Evolutionary conservation across 352 stramenopile species (phyloP), one percentile per base, ranked within the genome.

Genomic region (Halophytophthora polymorphica): DNA sequence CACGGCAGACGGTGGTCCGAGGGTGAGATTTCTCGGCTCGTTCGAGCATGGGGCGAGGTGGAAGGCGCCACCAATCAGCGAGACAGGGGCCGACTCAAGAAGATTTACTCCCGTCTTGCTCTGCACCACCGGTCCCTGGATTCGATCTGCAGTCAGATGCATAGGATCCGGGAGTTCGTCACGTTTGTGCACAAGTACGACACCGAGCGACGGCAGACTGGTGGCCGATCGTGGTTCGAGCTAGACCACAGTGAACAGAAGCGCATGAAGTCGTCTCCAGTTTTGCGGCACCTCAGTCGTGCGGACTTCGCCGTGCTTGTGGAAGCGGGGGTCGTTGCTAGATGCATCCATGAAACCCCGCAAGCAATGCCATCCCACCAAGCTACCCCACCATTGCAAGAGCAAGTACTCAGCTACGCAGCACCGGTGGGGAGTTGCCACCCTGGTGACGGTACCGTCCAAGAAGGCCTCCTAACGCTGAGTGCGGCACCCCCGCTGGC

Each of bases 1-100:
- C 11, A 10, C 33, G 13, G 11, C 33, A 38, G 3, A 17, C 42
- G 13, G 41, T 65, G 55, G 60, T 65, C 50, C 3, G 50, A 61
- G 34, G 23, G 15, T 13, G 59, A 68, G 41, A 39, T 68, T n/a
- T 42, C 40, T 12, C 31, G 38, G 21, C 42, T 64, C 21, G 40
- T 65, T 13, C 50, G 57, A 39, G 42, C 50, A 0, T 69, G 55
- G 56, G 57, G 50, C 35, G 50, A 64, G 14, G 50, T 65, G n/a
- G 55, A 65, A 34, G 45, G n/a, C n/a, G n/a, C 37, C 2, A 61
- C 53, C 22, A 53, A 55, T 21, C n/a, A 50, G 6, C 45, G 45
- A 25, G 46, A 40, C 5, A 15, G 41, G 2, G 37, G 36, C 4
- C 54, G 45, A 7, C 42, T 61, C 35, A 50, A 64, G 19, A 61